phyloP scores from a whole-genome alignment of 1,139 yeast species.

The Blastobotrys niveus region DNA sequence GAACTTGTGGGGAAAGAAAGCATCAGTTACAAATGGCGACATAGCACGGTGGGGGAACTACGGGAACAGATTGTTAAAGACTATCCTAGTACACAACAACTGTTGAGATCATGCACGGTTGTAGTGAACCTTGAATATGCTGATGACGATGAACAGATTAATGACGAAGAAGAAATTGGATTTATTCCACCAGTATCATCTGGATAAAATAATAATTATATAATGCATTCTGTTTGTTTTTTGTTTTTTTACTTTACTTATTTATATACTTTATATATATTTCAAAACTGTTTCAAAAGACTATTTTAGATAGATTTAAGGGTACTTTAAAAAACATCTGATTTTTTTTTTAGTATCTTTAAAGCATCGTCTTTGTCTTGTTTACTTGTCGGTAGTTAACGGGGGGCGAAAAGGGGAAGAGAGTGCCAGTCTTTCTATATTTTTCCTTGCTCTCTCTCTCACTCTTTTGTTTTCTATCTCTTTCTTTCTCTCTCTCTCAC shows the following conservation, averaged over 20 bases:
- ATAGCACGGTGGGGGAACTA: slow-evolving; percentile 11
- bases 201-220: slow-evolving; percentile 26
- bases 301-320: no score
- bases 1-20: slow-evolving; percentile 14
- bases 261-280: neutral
- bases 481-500: neutral
- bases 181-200: slow-evolving; percentile 40
- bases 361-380: neutral
- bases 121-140: slow-evolving; percentile 35
- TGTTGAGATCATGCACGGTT: slow-evolving; percentile 32
- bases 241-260: no score
- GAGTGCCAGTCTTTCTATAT: no score
- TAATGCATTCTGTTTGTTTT: neutral
- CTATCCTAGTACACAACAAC: slow-evolving; percentile 16
- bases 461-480: neutral
- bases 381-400: no score
- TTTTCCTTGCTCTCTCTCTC: neutral
- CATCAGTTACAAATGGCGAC: neutral
- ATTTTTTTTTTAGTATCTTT: neutral
- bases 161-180: slow-evolving; percentile 31
- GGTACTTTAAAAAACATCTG: neutral
- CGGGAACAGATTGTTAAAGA: neutral
- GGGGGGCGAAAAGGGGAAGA: no score
- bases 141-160: slow-evolving; percentile 22
- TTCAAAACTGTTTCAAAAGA: no score